Percentiles rank a stretch among this genome's conserved stretches.
phyloP scores from a whole-genome alignment of 139 green algal genomes.

The Chlamydomonas sp. region DNA sequence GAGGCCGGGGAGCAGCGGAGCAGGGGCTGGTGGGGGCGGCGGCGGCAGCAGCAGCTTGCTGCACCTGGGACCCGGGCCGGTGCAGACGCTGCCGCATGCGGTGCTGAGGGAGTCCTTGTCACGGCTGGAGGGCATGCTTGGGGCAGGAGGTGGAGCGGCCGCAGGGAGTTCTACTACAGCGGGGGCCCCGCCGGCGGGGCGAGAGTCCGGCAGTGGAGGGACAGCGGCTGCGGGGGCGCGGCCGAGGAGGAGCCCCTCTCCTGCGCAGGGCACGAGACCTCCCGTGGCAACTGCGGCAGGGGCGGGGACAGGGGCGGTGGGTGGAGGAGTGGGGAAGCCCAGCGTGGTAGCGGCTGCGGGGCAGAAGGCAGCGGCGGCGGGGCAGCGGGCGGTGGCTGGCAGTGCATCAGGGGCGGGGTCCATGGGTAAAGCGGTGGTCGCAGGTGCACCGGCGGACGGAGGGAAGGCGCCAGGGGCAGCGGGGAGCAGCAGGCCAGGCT shows the following conservation, averaged over 20 bases:
- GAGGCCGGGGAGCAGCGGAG: background rate
- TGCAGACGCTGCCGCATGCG: constrained; percentile 18
- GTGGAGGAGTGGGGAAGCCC: background rate
- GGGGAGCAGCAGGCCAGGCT: too few relatives aligned
- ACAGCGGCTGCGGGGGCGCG: too few relatives aligned
- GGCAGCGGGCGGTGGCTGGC: too few relatives aligned
- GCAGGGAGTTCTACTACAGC: background rate
- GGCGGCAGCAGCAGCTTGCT: background rate
- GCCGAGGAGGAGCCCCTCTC: too few relatives aligned
- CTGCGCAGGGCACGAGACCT: too few relatives aligned
- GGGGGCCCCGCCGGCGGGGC: background rate
- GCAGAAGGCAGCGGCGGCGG: too few relatives aligned
- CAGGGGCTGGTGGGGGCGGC: background rate
- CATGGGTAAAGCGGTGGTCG: background rate
- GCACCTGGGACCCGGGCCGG: background rate
- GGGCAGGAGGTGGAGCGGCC: background rate
- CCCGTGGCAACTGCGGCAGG: too few relatives aligned
- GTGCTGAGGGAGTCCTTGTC: constrained; percentile 26
- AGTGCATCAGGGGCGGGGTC: background rate
- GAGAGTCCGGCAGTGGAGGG: too few relatives aligned
- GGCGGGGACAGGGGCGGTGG: background rate
- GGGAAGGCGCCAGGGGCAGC: too few relatives aligned
- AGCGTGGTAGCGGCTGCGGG: too few relatives aligned
- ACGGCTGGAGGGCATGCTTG: constrained; percentile 25
- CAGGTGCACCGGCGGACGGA: too few relatives aligned